These are phyloP conservation scores for Mycena alexandri DNA, from an alignment of 768 basidiomycete species.

Conservation along the genomic window DNA sequence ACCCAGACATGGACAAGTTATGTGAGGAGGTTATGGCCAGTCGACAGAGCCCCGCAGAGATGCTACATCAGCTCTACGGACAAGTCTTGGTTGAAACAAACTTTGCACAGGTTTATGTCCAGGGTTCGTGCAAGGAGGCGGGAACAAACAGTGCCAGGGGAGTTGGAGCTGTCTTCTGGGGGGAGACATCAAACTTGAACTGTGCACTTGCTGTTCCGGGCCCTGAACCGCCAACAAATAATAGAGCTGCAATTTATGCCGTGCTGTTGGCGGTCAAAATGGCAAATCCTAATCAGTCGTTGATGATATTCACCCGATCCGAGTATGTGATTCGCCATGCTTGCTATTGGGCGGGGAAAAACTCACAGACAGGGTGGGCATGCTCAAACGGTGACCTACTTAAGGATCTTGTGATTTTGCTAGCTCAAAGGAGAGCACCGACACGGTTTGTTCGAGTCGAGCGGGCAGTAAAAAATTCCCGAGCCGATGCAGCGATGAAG, in stretches of 20 bases:
- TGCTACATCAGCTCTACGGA: conserved; percentile 1
- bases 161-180: neutral
- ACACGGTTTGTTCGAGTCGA: neutral
- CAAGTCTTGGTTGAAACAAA: neutral
- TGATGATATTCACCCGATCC: neutral
- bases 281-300: neutral
- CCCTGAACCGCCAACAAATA: neutral
- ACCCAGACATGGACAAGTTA: too few species aligned
- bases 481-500: neutral
- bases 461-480: neutral
- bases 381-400: conserved; percentile 11
- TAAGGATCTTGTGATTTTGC: neutral
- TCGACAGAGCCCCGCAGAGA: too few species aligned
- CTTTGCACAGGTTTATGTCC: neutral
- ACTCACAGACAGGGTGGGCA: conserved; percentile 4
- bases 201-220: neutral
- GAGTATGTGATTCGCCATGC: neutral
- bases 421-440: neutral
- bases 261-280: neutral
- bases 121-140: neutral
- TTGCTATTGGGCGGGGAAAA: conserved; percentile 18
- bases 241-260: neutral
- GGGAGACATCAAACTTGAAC: neutral
- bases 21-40: too few species aligned
- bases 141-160: neutral